Conservation (phyloP, 2,329 filamentous ascomycete genomes). For the Epichloe sibirici region DNA sequence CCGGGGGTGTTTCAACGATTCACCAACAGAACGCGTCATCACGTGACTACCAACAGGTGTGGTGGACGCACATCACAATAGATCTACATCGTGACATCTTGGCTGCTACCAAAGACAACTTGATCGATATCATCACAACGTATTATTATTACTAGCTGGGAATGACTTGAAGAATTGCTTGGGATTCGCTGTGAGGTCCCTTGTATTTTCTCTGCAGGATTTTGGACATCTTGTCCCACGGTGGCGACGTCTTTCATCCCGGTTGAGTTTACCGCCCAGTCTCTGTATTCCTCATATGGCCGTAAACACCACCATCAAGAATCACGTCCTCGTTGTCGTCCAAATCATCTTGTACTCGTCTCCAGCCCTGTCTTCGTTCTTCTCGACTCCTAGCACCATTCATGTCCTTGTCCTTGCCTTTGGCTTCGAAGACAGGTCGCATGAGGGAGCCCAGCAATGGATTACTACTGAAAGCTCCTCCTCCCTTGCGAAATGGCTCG, state of each 20-base stretch:
- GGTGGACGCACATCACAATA: too few species aligned
- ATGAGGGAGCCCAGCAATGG: constrained; percentile 55
- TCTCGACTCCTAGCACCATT: constrained; percentile 27
- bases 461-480: constrained; percentile 56
- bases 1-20: background rate
- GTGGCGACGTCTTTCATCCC: background rate
- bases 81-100: too few species aligned
- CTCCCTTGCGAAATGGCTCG: constrained; percentile 15
- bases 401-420: constrained; percentile 32
- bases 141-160: too few species aligned
- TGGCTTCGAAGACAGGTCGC: constrained; percentile 45
- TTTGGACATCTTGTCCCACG: too few species aligned
- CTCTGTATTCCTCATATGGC: constrained; percentile 15
- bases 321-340: constrained; percentile 47
- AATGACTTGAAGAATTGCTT: too few species aligned
- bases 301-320: constrained; percentile 42
- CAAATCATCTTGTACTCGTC: constrained; percentile 48
- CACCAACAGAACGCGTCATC: constrained; percentile 4
- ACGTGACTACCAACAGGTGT: background rate
- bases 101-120: too few species aligned
- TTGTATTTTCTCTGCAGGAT: too few species aligned
- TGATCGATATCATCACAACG: too few species aligned
- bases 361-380: constrained; percentile 36
- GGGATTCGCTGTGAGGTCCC: too few species aligned
- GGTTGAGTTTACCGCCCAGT: constrained; percentile 22